Evolutionary conservation across 176 grass and related monocot species (phyloP).

Genomic region (Panicum miliaceum): DNA sequence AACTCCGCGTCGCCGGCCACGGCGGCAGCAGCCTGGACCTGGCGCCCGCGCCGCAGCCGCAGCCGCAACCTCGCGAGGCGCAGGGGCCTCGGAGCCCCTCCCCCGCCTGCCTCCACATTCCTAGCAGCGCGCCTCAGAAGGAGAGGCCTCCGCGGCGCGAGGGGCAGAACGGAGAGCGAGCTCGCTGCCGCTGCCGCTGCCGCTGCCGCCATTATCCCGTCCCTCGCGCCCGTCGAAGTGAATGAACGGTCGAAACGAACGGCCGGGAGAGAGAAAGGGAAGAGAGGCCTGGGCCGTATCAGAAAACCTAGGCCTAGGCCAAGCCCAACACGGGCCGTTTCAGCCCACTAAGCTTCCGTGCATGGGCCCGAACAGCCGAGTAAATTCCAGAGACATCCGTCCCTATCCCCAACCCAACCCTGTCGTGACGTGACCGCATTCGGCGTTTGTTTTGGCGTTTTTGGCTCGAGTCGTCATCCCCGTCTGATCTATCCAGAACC

Average conservation of each 20-base stretch:
- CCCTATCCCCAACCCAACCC: constrained; percentile 15
- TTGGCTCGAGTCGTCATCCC: not conserved
- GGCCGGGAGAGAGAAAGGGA: not conserved
- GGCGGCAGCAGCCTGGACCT: not conserved
- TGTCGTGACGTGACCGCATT: constrained; percentile 12
- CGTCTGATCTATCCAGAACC: not conserved
- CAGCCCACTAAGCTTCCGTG: not conserved
- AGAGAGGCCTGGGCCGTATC: constrained; percentile 4
- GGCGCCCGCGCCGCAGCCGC: not conserved
- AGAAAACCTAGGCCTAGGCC: not conserved
- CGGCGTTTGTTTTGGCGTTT: constrained; percentile 25
- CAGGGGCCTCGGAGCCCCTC: constrained; percentile 2
- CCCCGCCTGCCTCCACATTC: not conserved
- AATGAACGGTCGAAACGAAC: constrained; percentile 53
- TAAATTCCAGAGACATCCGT: constrained; percentile 52
- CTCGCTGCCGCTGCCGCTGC: constrained; percentile 34
- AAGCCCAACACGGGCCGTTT: not conserved
- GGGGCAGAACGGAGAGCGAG: constrained; percentile 28
- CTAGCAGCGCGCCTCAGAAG: not conserved
- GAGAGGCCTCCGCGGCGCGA: constrained; percentile 34
- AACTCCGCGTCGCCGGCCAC: constrained; percentile 35
- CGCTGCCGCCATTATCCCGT: constrained; percentile 55
- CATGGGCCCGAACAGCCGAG: constrained; percentile 18
- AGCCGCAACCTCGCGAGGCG: constrained; percentile 24
- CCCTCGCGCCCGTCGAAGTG: constrained; percentile 30